Evolutionary conservation across 2,329 filamentous ascomycete species (phyloP).

Genomic region (Sclerotiophoma versabilis): DNA sequence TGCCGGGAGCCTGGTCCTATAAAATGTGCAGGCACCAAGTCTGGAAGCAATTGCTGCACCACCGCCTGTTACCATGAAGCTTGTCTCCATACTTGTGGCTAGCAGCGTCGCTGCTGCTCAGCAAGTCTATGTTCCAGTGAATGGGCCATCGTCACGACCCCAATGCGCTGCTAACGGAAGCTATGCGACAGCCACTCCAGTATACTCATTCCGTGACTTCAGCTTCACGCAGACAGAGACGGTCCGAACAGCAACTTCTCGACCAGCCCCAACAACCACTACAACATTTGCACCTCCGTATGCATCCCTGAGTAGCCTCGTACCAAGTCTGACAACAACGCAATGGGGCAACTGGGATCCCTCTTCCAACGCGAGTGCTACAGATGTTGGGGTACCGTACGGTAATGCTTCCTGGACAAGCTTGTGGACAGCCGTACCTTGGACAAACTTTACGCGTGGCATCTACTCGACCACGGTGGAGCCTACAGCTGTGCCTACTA

Average conservation of each 20-base stretch:
- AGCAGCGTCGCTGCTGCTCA: slow-evolving; percentile 33
- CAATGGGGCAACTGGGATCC: slow-evolving; percentile 55
- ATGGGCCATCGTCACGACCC: slow-evolving; percentile 37
- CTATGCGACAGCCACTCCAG: slow-evolving; percentile 37
- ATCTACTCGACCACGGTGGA: slow-evolving; percentile 61
- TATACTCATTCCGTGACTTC: slow-evolving; percentile 41
- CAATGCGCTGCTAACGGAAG: slow-evolving; percentile 36
- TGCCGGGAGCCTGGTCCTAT: neutral
- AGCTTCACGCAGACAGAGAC: slow-evolving; percentile 52
- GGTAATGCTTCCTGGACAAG: slow-evolving; percentile 51
- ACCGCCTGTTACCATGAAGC: slow-evolving; percentile 19
- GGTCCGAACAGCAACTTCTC: slow-evolving; percentile 48
- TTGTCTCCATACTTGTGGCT: slow-evolving; percentile 13
- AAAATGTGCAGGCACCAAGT: neutral
- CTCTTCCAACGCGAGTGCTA: slow-evolving; percentile 41
- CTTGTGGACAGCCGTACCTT: slow-evolving; percentile 46
- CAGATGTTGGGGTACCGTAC: slow-evolving; percentile 47
- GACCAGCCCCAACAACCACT: slow-evolving; percentile 41
- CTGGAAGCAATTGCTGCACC: neutral
- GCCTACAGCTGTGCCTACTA: slow-evolving; percentile 62
- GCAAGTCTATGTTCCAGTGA: slow-evolving; percentile 45
- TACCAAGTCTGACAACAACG: slow-evolving; percentile 48
- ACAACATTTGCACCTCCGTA: slow-evolving; percentile 49
- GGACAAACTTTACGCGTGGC: slow-evolving; percentile 47
- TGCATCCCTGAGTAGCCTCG: slow-evolving; percentile 43